Percentiles rank a stretch among this genome's conserved stretches.
Evolutionary conservation across 2,329 filamentous ascomycete genomes (phyloP).

Genomic region (Calonectria henricotiae): DNA sequence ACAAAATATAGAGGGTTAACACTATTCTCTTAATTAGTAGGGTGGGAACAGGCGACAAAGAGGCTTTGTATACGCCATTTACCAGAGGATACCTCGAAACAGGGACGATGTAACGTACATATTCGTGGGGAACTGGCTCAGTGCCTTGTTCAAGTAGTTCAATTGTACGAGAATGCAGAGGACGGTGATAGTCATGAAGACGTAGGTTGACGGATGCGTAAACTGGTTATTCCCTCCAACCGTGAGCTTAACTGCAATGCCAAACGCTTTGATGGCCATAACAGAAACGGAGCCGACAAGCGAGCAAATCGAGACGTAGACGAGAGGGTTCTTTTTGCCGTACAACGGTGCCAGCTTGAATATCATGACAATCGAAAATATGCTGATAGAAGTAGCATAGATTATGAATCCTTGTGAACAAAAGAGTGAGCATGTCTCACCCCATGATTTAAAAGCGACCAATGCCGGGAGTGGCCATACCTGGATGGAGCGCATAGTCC

Average conservation of each 20-base stretch:
- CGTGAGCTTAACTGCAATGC: conserved; percentile 26
- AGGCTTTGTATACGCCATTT: neutral
- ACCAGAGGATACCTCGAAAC: neutral
- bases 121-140: conserved; percentile 12
- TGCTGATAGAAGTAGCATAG: neutral
- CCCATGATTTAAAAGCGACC: no score
- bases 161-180: conserved; percentile 26
- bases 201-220: conserved; percentile 18
- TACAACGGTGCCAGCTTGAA: conserved; percentile 14
- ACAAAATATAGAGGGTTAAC: conserved; percentile 24
- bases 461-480: neutral
- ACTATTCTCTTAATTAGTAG: neutral
- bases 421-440: neutral
- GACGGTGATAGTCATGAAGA: conserved; percentile 11
- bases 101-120: neutral
- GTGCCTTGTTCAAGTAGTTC: conserved; percentile 32
- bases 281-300: conserved; percentile 21
- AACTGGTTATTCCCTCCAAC: conserved; percentile 30
- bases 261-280: conserved; percentile 31
- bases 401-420: conserved; percentile 12
- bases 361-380: conserved; percentile 5
- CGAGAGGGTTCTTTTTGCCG: conserved; percentile 13
- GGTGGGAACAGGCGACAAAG: no score
- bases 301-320: conserved; percentile 30
- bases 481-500: conserved; percentile 8